A percentile compares a stretch with the other conserved stretches of the same genome.
These are phyloP conservation scores for Globisporangium spiculum DNA, from an alignment of 352 stramenopile genomes.

Conservation along the genomic window DNA sequence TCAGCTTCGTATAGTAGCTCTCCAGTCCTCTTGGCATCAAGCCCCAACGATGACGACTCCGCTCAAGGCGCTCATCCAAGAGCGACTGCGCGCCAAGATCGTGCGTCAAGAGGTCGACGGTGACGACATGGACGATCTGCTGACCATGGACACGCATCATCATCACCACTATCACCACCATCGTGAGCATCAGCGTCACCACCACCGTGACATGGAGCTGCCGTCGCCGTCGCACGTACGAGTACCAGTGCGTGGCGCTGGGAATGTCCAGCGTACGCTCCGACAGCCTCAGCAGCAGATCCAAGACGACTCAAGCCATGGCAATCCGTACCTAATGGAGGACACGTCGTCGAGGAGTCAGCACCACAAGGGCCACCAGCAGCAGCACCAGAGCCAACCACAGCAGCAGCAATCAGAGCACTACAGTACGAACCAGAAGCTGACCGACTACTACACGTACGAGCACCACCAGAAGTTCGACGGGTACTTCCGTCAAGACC, in stretches of 20 bases:
- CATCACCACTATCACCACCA: constrained; percentile 11
- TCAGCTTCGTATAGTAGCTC: background rate
- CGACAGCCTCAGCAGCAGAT: background rate
- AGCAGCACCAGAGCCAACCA: constrained; percentile 16
- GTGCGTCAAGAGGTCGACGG: constrained; percentile 36
- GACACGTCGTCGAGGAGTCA: background rate
- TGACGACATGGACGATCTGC: constrained; percentile 6
- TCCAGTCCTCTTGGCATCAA: background rate
- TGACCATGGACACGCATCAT: constrained; percentile 4
- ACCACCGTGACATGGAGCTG: background rate
- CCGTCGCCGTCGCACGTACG: background rate
- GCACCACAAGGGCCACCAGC: background rate
- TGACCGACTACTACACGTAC: constrained; percentile 14
- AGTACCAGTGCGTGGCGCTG: background rate
- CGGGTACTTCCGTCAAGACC: background rate
- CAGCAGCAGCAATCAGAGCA: constrained; percentile 1
- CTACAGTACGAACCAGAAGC: background rate
- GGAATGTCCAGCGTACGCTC: background rate
- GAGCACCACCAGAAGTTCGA: constrained; percentile 9
- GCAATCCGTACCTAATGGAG: background rate
- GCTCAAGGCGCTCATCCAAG: constrained; percentile 69
- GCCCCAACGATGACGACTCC: constrained; percentile 44
- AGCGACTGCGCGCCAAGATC: constrained; percentile 69
- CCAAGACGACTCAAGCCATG: background rate
- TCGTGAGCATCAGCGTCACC: constrained; percentile 5